Percentiles rank a stretch among this genome's conserved stretches.
phyloP scores from a whole-genome alignment of 2,329 filamentous ascomycete species.

The Fusarium phyllophilum region DNA sequence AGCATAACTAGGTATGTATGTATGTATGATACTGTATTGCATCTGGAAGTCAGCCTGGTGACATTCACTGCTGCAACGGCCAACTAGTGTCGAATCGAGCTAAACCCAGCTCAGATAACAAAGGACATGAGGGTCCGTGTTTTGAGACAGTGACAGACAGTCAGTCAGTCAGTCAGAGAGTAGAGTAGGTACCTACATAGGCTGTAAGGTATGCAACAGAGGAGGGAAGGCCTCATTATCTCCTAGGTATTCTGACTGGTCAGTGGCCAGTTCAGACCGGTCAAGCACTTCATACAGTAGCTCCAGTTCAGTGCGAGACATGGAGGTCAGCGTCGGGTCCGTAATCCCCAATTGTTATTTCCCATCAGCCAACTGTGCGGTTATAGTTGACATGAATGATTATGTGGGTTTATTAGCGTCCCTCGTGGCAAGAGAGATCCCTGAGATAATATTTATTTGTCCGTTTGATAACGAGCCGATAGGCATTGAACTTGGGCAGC shows the following conservation, averaged over 20 bases:
- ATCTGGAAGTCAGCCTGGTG: background rate
- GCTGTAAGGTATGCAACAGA: conserved; percentile 15
- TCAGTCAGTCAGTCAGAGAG: background rate
- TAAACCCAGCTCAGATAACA: background rate
- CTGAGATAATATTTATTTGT: background rate
- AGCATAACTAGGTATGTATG: background rate
- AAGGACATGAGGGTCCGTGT: background rate
- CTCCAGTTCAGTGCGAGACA: background rate
- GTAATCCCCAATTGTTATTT: background rate
- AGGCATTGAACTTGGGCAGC: background rate
- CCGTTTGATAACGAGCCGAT: background rate
- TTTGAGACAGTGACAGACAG: conserved; percentile 19
- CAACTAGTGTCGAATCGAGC: background rate
- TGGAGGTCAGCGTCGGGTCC: background rate
- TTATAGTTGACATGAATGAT: background rate
- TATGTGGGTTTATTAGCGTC: background rate
- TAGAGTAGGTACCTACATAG: background rate
- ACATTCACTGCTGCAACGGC: conserved; percentile 1
- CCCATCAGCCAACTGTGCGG: background rate
- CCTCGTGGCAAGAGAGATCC: conserved; percentile 18
- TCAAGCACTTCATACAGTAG: conserved; percentile 9
- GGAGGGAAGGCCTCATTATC: conserved; percentile 20
- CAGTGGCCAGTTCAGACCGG: conserved; percentile 11
- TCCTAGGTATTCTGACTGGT: background rate
- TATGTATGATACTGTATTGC: background rate